Base-by-base conservation (phyloP, 805 yeast genomes). In the Komagataella mondaviorum region DNA sequence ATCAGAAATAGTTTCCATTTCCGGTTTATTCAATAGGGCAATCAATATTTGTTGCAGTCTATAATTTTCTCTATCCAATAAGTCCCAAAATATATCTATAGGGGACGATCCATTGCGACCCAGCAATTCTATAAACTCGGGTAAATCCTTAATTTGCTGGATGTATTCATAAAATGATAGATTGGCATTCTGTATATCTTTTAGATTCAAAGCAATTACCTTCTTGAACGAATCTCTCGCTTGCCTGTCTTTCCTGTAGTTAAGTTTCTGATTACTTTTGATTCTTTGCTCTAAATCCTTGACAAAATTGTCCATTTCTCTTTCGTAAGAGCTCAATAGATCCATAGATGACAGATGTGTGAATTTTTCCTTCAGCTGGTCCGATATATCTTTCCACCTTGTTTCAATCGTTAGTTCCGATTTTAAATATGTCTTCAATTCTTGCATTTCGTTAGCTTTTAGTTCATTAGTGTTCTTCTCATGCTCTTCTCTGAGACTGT, bases 81-180 rank as follows among this genome's bases (percentile, higher is more conserved):
- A 59, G 62, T 89, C 96, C 77, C 87, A 76, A 62, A 84, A 88
- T 45, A 86, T 64, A 55, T 88, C 95, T 46, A 82, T 60, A 0
- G 96, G 84, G 1, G 81, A 74, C 0, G 96, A 88, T 0, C 96
- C 96, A 47, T 76, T 71, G 51, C 89, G 73, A 0, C 95, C 96
- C 52, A 88, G 71, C 44, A 88, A 55, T 20, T 73, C 78, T 14
- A 76, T 58, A 59, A 84, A 88, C 14, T 78, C 66, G 48, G 69
- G 70, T 54, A 83, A 84, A 36, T 76, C 74, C 53, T 77, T 77
- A 1, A 88, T 57, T 4, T 59, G 53, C 0, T 73, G 67, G 46
- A 77, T 71, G 1, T 86, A 59, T 22, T 82, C 83, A 48, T 63
- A 66, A 82, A 95, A 88, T 49, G 65, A 69, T 1, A 85, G 69